A percentile compares a stretch with the other conserved stretches of the same genome.
Evolutionary conservation across 108 stramenopile genomes (phyloP).

Genomic region (Pelagomonas calceolata): DNA sequence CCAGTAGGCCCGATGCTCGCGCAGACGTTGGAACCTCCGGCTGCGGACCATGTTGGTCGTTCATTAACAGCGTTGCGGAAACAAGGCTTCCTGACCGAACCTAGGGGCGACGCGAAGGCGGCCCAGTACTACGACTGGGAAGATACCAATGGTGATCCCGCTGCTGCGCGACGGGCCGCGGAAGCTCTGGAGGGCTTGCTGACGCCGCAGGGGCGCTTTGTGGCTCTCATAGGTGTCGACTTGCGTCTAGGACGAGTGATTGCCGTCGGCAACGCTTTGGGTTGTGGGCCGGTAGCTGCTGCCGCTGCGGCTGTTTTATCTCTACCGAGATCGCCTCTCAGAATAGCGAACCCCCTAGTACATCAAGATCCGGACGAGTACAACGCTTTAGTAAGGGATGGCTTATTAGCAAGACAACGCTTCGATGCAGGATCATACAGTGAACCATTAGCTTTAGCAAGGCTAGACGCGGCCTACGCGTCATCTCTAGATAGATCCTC

Average conservation of each 20-base stretch:
- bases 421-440: slow-evolving; percentile 64
- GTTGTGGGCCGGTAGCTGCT: slow-evolving; percentile 62
- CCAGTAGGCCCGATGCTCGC: slow-evolving; percentile 50
- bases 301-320: slow-evolving; percentile 62
- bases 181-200: slow-evolving; percentile 49
- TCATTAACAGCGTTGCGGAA: slow-evolving; percentile 57
- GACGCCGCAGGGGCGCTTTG: slow-evolving; percentile 57
- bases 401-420: slow-evolving; percentile 43
- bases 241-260: slow-evolving; percentile 58
- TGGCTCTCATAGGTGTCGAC: slow-evolving; percentile 61
- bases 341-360: slow-evolving; percentile 52
- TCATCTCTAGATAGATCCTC: neutral
- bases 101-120: too few relatives aligned
- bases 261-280: slow-evolving; percentile 71
- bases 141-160: neutral
- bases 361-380: slow-evolving; percentile 21
- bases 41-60: slow-evolving; percentile 51
- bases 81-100: slow-evolving; percentile 45
- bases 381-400: slow-evolving; percentile 24
- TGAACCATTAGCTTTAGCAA: slow-evolving; percentile 57
- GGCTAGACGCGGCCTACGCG: slow-evolving; percentile 20
- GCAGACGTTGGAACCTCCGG: slow-evolving; percentile 65
- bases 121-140: too few relatives aligned
- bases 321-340: slow-evolving; percentile 58
- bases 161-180: neutral